Evolutionary conservation across 768 basidiomycete genomes (phyloP).

Genomic region (Collybiopsis luxurians): DNA sequence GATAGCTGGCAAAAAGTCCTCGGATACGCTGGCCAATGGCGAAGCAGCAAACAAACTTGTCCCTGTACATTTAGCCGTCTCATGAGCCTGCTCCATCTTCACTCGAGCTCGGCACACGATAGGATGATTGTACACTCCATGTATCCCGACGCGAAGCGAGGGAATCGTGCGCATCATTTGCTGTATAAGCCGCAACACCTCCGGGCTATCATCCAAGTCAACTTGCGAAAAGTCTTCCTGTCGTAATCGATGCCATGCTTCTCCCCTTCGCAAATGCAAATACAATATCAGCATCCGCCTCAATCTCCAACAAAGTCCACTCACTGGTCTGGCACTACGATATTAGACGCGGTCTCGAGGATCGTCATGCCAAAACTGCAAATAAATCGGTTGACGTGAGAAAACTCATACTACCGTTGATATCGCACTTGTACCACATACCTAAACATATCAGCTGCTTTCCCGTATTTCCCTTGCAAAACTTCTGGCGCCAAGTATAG

Average conservation of each 20-base stretch:
- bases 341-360: conserved; percentile 93
- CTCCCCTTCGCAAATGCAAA: conserved; percentile 59
- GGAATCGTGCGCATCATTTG: conserved; percentile 80
- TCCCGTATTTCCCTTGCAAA: conserved; percentile 86
- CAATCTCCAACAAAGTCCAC: conserved; percentile 30
- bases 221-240: conserved; percentile 90
- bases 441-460: conserved; percentile 97
- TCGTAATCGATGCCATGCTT: conserved; percentile 91
- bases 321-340: conserved; percentile 95
- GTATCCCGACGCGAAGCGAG: conserved; percentile 50
- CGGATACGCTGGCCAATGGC: conserved; percentile 56
- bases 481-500: conserved; percentile 97
- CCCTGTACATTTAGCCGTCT: conserved; percentile 30
- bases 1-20: conserved; percentile 65
- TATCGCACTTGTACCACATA: conserved; percentile 43
- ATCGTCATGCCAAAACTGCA: conserved; percentile 91
- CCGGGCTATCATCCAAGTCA: conserved; percentile 61
- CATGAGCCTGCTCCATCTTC: conserved; percentile 56
- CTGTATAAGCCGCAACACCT: conserved; percentile 65
- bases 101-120: conserved; percentile 62
- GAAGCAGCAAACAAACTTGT: conserved; percentile 52
- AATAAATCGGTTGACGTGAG: conserved; percentile 37
- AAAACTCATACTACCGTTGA: conserved; percentile 25
- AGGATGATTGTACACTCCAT: conserved; percentile 56
- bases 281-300: conserved; percentile 18